These are phyloP conservation scores for Gloeopeniophorella convolvens DNA, from an alignment of 768 basidiomycete genomes.

Conservation along the genomic window DNA sequence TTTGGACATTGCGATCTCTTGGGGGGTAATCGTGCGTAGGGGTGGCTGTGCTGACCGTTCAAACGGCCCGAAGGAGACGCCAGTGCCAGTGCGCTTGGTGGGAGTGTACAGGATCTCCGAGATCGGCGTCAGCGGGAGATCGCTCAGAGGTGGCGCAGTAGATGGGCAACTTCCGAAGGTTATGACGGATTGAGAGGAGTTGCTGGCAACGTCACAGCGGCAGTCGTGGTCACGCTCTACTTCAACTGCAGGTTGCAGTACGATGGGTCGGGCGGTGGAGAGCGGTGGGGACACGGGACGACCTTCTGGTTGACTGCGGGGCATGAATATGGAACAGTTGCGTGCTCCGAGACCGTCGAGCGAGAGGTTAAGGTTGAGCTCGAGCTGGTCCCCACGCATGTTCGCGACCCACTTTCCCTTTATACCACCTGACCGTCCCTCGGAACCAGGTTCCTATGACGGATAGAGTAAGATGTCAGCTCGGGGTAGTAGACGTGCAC, in stretches of 20 bases:
- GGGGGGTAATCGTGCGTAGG: no score
- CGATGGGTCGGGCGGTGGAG: neutral
- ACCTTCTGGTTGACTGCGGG: no score
- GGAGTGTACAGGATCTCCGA: conserved; percentile 14
- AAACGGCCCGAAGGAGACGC: no score
- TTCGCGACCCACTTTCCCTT: conserved; percentile 8
- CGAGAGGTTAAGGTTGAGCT: conserved; percentile 10
- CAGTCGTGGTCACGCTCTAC: neutral
- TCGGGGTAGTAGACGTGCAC: no score
- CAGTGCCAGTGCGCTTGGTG: neutral
- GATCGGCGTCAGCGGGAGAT: conserved; percentile 18
- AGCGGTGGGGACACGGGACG: no score
- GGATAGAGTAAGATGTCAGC: no score
- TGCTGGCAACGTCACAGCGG: neutral
- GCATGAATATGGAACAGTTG: conserved; percentile 1
- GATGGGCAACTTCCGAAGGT: conserved; percentile 9
- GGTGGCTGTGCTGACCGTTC: no score
- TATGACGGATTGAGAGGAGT: conserved; percentile 8
- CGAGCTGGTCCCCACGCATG: neutral
- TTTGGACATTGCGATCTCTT: no score
- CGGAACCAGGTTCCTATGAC: neutral
- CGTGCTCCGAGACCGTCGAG: conserved; percentile 5
- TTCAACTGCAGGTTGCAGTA: no score
- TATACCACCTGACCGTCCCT: neutral
- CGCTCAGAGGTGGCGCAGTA: conserved; percentile 9